Base-by-base conservation (phyloP, 352 stramenopile species). In the Globisporangium carolinianum region DNA sequence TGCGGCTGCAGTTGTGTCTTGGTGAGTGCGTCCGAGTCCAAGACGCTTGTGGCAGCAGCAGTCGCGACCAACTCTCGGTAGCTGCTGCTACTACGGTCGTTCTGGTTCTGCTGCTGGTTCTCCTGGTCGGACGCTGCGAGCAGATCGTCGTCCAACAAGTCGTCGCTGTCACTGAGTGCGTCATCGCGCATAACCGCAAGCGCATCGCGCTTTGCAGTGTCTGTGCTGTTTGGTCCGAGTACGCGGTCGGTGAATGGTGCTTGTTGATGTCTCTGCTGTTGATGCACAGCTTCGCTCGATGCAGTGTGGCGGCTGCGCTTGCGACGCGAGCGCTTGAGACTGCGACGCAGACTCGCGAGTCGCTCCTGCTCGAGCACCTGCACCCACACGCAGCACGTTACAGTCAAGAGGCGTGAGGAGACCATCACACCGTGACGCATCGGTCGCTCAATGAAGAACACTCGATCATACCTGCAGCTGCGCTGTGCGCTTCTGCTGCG, bases 401-500 rank as follows among this genome's bases (percentile, higher is more conserved):
- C 24, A 32, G 24, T 32, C 24, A 32, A 32, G 1, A 3, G 3
- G 24, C 3, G 24, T 32, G 24, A 32, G 24, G 24, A 32, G 24
- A 32, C 24, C 24, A 32, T 32, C 24, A 32, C 24, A 3, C 24
- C 24, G 24, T 32, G 24, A 32, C 24, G 24, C 24, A 32, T 32
- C 24, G 24, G 24, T 2, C 24, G 24, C 24, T 32, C 24, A 32
- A 3, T 3, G 24, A 32, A 32, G 1, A 32, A 32, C 24, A 32
- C 24, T 32, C 24, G 1, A 3, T 32, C 24, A 32, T 32, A 51
- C 51, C 68, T 74, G 45, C 8, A 85, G 65, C 55, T 87, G 66
- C n/a, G 82, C 63, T 6, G 73, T 55, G 14, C 66, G 65, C 37
- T 73, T 69, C 47, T 72, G 71, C 42, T 73, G 68, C 45, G 75